Base-by-base conservation (phyloP, 164 flowering plant species). In the Malania oleifera region DNA sequence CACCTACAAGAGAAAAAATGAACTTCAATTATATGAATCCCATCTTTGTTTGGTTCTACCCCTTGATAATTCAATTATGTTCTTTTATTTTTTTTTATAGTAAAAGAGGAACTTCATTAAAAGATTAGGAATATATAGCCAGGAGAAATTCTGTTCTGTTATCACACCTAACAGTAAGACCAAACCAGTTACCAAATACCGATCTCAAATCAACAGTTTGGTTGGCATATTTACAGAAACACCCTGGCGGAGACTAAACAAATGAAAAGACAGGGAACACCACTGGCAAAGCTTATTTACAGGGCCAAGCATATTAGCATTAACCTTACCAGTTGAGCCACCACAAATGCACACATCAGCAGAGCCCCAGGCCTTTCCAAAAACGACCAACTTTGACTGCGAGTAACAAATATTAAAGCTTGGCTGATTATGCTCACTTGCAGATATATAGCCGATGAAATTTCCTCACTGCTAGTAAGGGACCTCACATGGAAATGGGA, bases 361-460 rank as follows among this genome's bases (percentile, higher is more conserved):
- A 86, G 87, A 54, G 61, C 24, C 19, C 96, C 96, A 10, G 93
- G 93, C 52, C 93, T 73, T 67, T 89, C 96, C 43, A 77, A 10
- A 60, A 81, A 86, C 3, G 93, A 86, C 96, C 87, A 89, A 52
- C 89, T 69, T 51, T 80, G 89, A 65, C 96, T 89, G 35, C 91
- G 81, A 5, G 88, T 85, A 20, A 84, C 90, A 63, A 82, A 84
- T 39, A 84, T 84, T 65, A 84, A 80, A 60, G 85, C 85, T 65
- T 84, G 90, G 69, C 90, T 84, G 61, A 84, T 82, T 60, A 84
- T 78, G 75, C 90, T 84, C 54, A 84, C 82, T 80, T 82, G 91
- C 54, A 85, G 71, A 75, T 83, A 85, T 51, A 85, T 60, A 41
- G 86, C 92, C 13, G 86, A 77, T 46, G 88, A 76, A 13, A 85